These are phyloP conservation scores for Podila minutissima DNA, from an alignment of 192 early-diverging fungal genomes.

Conservation along the genomic window DNA sequence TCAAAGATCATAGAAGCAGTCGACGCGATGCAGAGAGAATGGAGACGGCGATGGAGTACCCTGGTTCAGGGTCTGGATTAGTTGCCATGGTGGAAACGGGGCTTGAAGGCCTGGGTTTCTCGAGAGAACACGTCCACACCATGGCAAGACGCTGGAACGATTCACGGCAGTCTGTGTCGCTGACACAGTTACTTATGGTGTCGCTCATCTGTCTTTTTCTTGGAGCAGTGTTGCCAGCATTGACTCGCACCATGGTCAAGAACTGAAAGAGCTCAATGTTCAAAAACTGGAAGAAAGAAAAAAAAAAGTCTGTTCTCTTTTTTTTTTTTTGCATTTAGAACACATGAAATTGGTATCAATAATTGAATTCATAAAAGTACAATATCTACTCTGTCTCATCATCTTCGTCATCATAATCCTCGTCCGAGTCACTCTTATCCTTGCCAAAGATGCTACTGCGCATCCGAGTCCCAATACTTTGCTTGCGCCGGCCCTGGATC, in stretches of 20 bases:
- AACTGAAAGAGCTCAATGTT: too few species aligned
- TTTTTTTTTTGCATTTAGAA: background rate
- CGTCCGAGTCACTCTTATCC: background rate
- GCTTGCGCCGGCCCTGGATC: background rate
- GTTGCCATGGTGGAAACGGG: background rate
- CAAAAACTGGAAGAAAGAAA: background rate
- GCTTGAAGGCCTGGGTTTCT: background rate
- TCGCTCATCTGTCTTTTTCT: constrained; percentile 22
- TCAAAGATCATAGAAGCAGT: too few species aligned
- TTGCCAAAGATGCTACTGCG: constrained; percentile 31
- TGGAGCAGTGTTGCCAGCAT: constrained; percentile 13
- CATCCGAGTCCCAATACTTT: constrained; percentile 27
- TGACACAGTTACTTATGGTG: constrained; percentile 5
- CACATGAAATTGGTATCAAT: background rate
- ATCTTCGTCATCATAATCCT: constrained; percentile 30
- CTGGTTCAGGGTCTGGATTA: too few species aligned
- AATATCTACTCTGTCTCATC: constrained; percentile 6
- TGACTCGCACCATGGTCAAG: background rate
- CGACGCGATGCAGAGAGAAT: too few species aligned
- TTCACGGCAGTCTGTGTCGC: background rate
- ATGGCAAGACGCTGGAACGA: too few species aligned
- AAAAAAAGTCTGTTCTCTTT: background rate
- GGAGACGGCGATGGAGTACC: too few species aligned
- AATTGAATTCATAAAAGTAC: background rate
- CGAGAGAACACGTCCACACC: background rate